Evolutionary conservation across 805 yeast genomes (phyloP), one percentile per base, ranked within the genome.

Genomic region (Lachancea thermotolerans): DNA sequence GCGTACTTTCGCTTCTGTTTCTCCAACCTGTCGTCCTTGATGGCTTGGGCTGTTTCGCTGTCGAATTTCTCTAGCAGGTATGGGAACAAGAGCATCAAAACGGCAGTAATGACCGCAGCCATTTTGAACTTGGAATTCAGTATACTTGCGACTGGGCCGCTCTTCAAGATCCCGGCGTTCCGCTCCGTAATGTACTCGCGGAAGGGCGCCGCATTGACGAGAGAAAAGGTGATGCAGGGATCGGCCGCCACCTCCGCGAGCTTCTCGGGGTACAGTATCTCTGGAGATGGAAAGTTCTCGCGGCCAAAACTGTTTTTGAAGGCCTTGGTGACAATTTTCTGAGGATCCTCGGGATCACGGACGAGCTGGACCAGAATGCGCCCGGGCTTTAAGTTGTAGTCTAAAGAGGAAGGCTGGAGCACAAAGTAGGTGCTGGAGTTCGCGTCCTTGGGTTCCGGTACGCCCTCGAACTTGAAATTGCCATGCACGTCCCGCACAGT

Each of bases 71-170:
- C 73, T n/a, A 70, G 33, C 1, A 69, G 25, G 36, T 59, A 49
- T 15, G 75, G 74, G 47, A 64, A 60, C 1, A 55, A 38, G 5
- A 60, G 42, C 4, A 60, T 34, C 10, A 55, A 39, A 9, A 69
- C 21, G 4, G 51, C 50, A 4, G 69, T 47, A 0, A 66, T 41
- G 5, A 59, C 62, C 16, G 60, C 63, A 2, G 59, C 62, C 18
- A 66, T 50, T 45, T 70, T 70, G 60, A 69, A 58, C 37, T 68
- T 70, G 29, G 69, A 66, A 39, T 62, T 59, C 9, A 69, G 31
- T 8, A 71, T 50, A 1, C 61, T 59, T 9, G 69, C 72, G 2
- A 70, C 32, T 2, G 69, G 66, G 1, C 74, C 74, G 35, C 58
- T 51, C 32, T 63, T 54, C 2, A 69, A 49, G 3, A 71, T 39